phyloP scores from a whole-genome alignment of 1,284 basidiomycete genomes.

The Moesziomyces globuligerus region DNA sequence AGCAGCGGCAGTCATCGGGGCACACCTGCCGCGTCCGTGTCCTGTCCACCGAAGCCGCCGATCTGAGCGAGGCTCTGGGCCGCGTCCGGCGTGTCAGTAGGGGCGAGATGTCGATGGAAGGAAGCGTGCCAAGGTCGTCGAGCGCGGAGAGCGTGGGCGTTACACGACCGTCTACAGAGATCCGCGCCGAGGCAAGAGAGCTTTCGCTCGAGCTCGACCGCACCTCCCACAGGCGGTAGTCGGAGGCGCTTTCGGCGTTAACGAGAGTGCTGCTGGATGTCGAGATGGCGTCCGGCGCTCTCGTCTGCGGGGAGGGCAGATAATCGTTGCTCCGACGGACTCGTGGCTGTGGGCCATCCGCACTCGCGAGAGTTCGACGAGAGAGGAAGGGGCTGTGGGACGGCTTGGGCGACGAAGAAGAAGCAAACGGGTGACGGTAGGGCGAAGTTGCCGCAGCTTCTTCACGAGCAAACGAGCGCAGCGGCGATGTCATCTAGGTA shows the following conservation, averaged over 20 bases:
- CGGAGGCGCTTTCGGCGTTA: constrained; percentile 36
- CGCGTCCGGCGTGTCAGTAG: constrained; percentile 4
- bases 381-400: constrained; percentile 30
- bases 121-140: constrained; percentile 29
- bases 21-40: constrained; percentile 14
- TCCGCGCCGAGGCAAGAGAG: constrained; percentile 20
- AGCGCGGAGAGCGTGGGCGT: constrained; percentile 15
- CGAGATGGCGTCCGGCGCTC: constrained; percentile 36
- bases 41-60: constrained; percentile 1
- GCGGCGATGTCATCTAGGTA: constrained; percentile 24
- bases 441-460: constrained; percentile 26
- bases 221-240: constrained; percentile 40
- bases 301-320: no score
- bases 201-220: constrained; percentile 20
- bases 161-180: constrained; percentile 6
- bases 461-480: constrained; percentile 25
- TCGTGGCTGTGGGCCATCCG: no score
- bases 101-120: constrained; percentile 36
- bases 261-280: constrained; percentile 50
- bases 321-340: neutral
- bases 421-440: constrained; percentile 30
- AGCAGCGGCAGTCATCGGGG: constrained; percentile 46
- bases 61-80: neutral
- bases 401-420: constrained; percentile 20
- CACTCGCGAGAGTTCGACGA: neutral